These are phyloP conservation scores for Phlebopus sp. DNA, from an alignment of 1,284 basidiomycete species.

Conservation along the genomic window DNA sequence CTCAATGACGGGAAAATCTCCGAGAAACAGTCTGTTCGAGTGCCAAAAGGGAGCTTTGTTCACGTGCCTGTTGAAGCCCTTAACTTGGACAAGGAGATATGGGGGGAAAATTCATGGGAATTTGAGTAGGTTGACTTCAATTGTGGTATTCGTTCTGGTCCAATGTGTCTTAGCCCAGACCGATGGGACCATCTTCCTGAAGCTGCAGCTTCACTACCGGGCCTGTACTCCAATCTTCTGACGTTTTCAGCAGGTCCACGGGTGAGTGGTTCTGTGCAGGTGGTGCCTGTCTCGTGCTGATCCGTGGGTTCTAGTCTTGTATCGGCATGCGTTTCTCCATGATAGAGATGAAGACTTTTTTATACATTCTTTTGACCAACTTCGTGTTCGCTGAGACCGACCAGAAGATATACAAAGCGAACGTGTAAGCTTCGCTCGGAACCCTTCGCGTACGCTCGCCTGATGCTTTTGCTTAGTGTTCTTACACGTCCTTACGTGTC, in stretches of 20 bases:
- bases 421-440: constrained; percentile 53
- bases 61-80: constrained; percentile 77
- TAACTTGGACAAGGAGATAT: constrained; percentile 69
- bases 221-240: constrained; percentile 66
- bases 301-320: constrained; percentile 53
- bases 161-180: constrained; percentile 53
- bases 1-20: constrained; percentile 48
- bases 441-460: background rate
- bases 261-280: constrained; percentile 39
- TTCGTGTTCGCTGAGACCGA: constrained; percentile 60
- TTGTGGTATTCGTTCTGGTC: background rate
- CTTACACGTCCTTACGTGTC: constrained; percentile 68
- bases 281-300: background rate
- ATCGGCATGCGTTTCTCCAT: constrained; percentile 76
- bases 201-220: constrained; percentile 55
- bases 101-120: constrained; percentile 74
- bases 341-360: constrained; percentile 76
- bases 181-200: constrained; percentile 76
- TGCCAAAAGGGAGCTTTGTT: constrained; percentile 68
- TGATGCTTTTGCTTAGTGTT: constrained; percentile 43
- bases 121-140: constrained; percentile 55
- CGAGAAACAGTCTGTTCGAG: constrained; percentile 41
- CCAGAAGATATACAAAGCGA: constrained; percentile 59
- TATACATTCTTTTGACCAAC: constrained; percentile 65
- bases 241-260: constrained; percentile 78